Conservation (phyloP, 805 yeast genomes). For the Ogataea methylovora region DNA sequence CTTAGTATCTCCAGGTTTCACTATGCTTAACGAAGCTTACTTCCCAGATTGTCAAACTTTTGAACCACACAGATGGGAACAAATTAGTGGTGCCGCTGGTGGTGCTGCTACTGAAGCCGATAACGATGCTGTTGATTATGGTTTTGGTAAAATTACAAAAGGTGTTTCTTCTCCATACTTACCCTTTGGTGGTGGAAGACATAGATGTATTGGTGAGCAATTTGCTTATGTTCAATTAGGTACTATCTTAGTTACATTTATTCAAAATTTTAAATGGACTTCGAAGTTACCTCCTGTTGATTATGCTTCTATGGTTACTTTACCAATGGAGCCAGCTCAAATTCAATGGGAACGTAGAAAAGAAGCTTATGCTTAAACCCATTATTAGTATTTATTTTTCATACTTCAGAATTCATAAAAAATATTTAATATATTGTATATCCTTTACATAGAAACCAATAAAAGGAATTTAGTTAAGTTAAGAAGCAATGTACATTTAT, state of each 20-base stretch:
- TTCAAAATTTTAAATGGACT: slow-evolving; percentile 74
- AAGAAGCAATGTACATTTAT: too few relatives aligned
- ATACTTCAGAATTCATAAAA: too few relatives aligned
- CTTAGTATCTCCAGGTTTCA: slow-evolving; percentile 88
- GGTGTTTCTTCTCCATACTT: slow-evolving; percentile 94
- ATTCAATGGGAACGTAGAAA: slow-evolving; percentile 47
- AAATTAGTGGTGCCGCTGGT: slow-evolving; percentile 19
- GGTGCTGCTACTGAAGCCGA: slow-evolving; percentile 13
- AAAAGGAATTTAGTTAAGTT: too few relatives aligned
- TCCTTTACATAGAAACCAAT: too few relatives aligned
- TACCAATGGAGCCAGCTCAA: slow-evolving; percentile 73
- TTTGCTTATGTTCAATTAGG: slow-evolving; percentile 94
- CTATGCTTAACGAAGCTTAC: slow-evolving; percentile 67
- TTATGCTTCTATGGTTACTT: slow-evolving; percentile 86
- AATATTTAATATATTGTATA: too few relatives aligned
- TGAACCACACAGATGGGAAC: slow-evolving; percentile 86
- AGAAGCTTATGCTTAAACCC: too few relatives aligned
- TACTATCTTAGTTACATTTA: slow-evolving; percentile 65
- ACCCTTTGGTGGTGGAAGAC: slow-evolving; percentile 99
- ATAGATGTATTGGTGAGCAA: slow-evolving; percentile 98
- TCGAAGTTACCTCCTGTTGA: slow-evolving; percentile 64
- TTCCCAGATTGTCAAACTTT: slow-evolving; percentile 71
- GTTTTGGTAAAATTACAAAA: slow-evolving; percentile 93
- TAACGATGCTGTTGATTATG: slow-evolving; percentile 69
- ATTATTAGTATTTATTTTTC: too few relatives aligned